A percentile compares a stretch with the other conserved stretches of the same genome.
These are phyloP conservation scores for Stachybotrys chlorohalonatus DNA, from an alignment of 2,329 filamentous ascomycete species.

Conservation along the genomic window DNA sequence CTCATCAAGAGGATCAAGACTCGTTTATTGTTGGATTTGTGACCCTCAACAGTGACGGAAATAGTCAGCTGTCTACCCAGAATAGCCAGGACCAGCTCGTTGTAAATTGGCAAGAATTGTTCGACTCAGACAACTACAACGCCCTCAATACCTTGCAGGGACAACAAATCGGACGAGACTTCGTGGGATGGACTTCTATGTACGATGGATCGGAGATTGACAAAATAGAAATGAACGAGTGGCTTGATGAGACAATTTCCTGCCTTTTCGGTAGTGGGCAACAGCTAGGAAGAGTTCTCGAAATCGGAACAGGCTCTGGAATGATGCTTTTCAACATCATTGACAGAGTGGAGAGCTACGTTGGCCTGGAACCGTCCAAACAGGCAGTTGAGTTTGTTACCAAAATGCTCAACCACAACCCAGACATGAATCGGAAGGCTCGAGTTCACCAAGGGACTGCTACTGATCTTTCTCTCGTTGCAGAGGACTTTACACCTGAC, in stretches of 20 bases:
- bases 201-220: slow-evolving; percentile 17
- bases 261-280: too few relatives aligned
- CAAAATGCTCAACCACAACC: not conserved
- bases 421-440: slow-evolving; percentile 3
- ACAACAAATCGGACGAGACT: slow-evolving; percentile 13
- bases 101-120: slow-evolving; percentile 8
- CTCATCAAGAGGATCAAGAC: too few relatives aligned
- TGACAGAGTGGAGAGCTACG: slow-evolving; percentile 9
- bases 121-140: slow-evolving; percentile 8
- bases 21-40: too few relatives aligned
- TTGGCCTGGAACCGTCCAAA: slow-evolving; percentile 17
- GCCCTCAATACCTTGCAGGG: slow-evolving; percentile 6
- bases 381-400: slow-evolving; percentile 11
- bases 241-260: slow-evolving; percentile 19
- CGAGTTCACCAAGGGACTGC: slow-evolving; percentile 12
- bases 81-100: slow-evolving; percentile 5
- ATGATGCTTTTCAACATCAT: slow-evolving; percentile 22
- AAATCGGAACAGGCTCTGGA: slow-evolving; percentile 19
- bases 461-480: slow-evolving; percentile 4
- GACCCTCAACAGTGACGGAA: slow-evolving; percentile 1
- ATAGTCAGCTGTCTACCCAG: not conserved
- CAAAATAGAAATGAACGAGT: slow-evolving; percentile 19
- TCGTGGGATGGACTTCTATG: slow-evolving; percentile 21
- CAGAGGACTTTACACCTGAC: not conserved
- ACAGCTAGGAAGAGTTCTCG: slow-evolving; percentile 10